Evolutionary conservation across 805 yeast species (phyloP).

Genomic region (Schwanniomyces sp.): DNA sequence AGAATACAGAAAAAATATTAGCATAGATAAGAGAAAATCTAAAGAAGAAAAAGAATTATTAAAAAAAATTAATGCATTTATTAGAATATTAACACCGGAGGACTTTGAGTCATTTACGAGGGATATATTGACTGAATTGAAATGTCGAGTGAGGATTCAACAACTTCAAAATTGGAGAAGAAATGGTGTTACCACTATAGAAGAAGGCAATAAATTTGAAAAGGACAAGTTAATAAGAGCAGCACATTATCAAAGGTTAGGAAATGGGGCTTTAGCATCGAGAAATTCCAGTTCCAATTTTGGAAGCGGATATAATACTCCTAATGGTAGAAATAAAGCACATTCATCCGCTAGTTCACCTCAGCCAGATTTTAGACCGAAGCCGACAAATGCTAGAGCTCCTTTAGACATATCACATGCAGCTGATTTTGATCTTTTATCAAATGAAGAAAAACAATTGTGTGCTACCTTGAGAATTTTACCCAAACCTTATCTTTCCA

Average conservation of each 20-base stretch:
- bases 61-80: conserved; percentile 75
- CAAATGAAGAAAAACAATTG: conserved; percentile 83
- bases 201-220: conserved; percentile 82
- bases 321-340: conserved; percentile 21
- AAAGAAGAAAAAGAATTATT: conserved; percentile 87
- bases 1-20: conserved; percentile 81
- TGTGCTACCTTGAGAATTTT: conserved; percentile 81
- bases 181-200: conserved; percentile 82
- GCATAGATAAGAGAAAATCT: conserved; percentile 78
- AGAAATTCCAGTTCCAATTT: conserved; percentile 14
- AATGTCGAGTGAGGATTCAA: conserved; percentile 75
- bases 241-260: conserved; percentile 59
- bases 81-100: conserved; percentile 73
- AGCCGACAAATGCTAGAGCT: conserved; percentile 45
- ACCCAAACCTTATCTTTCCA: conserved; percentile 93
- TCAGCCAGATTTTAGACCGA: conserved; percentile 42
- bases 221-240: conserved; percentile 76
- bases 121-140: conserved; percentile 75
- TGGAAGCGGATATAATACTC: conserved; percentile 14
- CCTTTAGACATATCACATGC: conserved; percentile 74
- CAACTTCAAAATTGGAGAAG: conserved; percentile 93
- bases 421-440: conserved; percentile 77
- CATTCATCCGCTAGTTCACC: conserved; percentile 28
- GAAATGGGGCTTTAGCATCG: conserved; percentile 28
- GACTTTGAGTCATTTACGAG: conserved; percentile 77